Base-by-base conservation (phyloP, 2,329 filamentous ascomycete species). In the Beauveria sp. region DNA sequence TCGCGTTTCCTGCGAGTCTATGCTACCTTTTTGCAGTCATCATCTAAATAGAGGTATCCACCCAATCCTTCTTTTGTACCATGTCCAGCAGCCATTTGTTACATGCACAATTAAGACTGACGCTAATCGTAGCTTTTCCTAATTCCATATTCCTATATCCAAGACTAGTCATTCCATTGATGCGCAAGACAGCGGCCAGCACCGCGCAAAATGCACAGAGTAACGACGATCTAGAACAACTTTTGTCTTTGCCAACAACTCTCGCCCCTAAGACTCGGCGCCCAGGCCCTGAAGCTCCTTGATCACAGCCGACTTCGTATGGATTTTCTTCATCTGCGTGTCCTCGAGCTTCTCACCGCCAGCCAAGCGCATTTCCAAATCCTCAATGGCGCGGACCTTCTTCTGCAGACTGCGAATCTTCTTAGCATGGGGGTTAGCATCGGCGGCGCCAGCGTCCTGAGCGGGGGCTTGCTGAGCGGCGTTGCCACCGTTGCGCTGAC, bases 301-400 rank as follows among this genome's bases (percentile, higher is more conserved):
- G 64, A 93, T 81, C 62, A 99, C 93, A 18, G 83, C 77, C 54
- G 86, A 80, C 79, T 98, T 96, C 24, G 92, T 98, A 61, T 86
- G 84, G 69, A 99, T 99, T 84, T 99, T 99, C 82, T 96, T 96
- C 76, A 99, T 86, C 78, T 99, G 95, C 38, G 95, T 99, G 71
- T 97, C 93, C 78, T 99, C 95, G 63, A 99, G 79, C 81, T 97
- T 98, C 81, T 99, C 95, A 5, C 93, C 93, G 40, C 89, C 88
- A 3, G 93, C 95, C 67, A 93, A 86, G 61, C 95, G 86, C 93
- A 98, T 97, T 81, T 98, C 96, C 64, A 99, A 79, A 73, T 99
- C 95, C 72, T 99, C 95, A 71, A 99, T 99, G 12, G 95, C 95
- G 22, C 95, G 86, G 65, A 99, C 89, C 83, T 99, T 99, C 85